Percentiles rank a stretch among this genome's conserved stretches.
Conservation (phyloP, 2,329 filamentous ascomycete genomes). For the Fonsecaea monophora region DNA sequence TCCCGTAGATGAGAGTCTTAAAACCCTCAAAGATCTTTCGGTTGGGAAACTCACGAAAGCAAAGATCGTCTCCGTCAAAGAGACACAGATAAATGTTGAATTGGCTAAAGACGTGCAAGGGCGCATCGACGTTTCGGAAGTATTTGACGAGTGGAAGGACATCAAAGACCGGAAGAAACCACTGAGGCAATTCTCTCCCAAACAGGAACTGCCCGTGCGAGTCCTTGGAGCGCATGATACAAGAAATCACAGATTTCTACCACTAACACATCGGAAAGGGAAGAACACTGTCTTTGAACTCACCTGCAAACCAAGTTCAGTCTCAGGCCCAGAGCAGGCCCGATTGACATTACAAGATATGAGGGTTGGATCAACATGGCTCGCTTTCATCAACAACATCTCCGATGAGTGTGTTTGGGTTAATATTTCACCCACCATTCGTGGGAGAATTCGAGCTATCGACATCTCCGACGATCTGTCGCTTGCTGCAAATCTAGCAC, state of each 20-base stretch:
- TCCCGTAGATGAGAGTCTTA: constrained; percentile 69
- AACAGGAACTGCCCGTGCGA: constrained; percentile 74
- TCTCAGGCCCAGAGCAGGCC: constrained; percentile 62
- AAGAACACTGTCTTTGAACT: constrained; percentile 85
- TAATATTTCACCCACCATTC: constrained; percentile 84
- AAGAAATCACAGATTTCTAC: constrained; percentile 86
- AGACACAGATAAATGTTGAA: constrained; percentile 89
- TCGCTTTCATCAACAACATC: constrained; percentile 92
- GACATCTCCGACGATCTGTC: constrained; percentile 89
- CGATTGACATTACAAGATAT: constrained; percentile 75
- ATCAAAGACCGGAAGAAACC: constrained; percentile 83
- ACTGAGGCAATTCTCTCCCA: constrained; percentile 73
- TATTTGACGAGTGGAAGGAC: constrained; percentile 87
- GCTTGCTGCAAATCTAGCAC: constrained; percentile 73
- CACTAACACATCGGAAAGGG: constrained; percentile 82
- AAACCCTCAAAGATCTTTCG: constrained; percentile 72
- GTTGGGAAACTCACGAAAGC: constrained; percentile 78
- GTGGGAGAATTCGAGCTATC: constrained; percentile 80
- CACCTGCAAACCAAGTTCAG: constrained; percentile 73
- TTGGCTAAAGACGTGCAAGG: constrained; percentile 87
- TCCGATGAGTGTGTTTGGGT: constrained; percentile 83
- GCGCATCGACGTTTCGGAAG: constrained; percentile 89
- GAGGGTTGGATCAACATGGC: constrained; percentile 71
- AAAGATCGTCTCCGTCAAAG: constrained; percentile 81
- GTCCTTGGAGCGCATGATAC: constrained; percentile 89